A percentile compares a stretch with the other conserved stretches of the same genome.
Evolutionary conservation across 2,329 filamentous ascomycete genomes (phyloP).

Genomic region (Alternaria conjuncta): DNA sequence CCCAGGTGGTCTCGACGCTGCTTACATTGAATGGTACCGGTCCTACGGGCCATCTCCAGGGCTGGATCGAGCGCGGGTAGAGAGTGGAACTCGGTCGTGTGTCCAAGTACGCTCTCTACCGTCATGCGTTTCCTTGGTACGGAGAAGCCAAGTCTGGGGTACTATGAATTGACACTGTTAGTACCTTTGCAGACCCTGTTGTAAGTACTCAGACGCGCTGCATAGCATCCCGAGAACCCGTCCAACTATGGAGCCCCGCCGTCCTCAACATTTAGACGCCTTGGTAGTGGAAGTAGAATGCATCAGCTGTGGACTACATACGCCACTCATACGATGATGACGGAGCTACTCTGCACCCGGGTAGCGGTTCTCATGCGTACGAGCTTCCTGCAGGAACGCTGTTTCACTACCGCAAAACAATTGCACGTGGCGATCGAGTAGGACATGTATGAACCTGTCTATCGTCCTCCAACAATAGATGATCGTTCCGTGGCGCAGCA

Average conservation of each 20-base stretch:
- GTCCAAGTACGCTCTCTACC: neutral
- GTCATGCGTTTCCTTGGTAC: neutral
- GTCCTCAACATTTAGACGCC: neutral
- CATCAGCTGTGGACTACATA: neutral
- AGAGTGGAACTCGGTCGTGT: neutral
- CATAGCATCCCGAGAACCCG: constrained; percentile 3
- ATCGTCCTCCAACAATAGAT: constrained; percentile 5
- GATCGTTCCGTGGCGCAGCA: neutral
- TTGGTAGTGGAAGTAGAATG: constrained; percentile 1
- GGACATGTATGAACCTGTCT: neutral
- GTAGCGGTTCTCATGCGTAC: neutral
- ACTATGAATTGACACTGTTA: constrained; percentile 6
- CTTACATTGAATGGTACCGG: constrained; percentile 1
- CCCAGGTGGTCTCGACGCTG: constrained; percentile 1
- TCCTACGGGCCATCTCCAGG: neutral
- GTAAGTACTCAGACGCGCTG: neutral
- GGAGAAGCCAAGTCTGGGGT: constrained; percentile 5
- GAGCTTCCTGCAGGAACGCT: neutral
- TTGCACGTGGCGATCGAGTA: neutral
- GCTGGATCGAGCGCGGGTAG: neutral
- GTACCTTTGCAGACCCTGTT: neutral
- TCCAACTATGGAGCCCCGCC: neutral
- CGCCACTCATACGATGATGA: neutral
- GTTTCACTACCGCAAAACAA: constrained; percentile 7
- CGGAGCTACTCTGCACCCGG: neutral